These are phyloP conservation scores for Hypsizygus ulmarius DNA, from an alignment of 1,284 basidiomycete genomes.

Conservation along the genomic window DNA sequence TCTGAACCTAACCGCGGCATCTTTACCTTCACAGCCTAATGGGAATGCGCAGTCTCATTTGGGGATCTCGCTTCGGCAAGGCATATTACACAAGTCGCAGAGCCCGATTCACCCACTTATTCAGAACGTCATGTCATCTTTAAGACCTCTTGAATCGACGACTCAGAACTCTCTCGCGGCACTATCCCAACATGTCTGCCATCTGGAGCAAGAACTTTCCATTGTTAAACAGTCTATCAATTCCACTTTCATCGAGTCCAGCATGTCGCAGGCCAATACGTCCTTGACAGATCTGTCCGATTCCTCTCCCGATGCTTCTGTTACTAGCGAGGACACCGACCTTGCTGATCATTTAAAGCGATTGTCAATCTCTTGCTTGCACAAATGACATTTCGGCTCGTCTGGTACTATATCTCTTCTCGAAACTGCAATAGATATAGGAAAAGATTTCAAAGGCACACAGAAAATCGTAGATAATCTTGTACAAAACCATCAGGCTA, in stretches of 20 bases:
- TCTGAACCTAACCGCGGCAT: no score
- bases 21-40: no score
- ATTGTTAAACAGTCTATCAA: conserved; percentile 8
- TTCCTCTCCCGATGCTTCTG: not conserved
- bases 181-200: conserved; percentile 16
- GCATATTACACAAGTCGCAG: not conserved
- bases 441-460: conserved; percentile 10
- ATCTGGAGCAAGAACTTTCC: conserved; percentile 17
- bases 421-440: conserved; percentile 18
- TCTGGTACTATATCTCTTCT: conserved; percentile 18
- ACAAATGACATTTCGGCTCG: conserved; percentile 18
- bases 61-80: no score
- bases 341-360: conserved; percentile 15
- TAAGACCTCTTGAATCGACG: conserved; percentile 6
- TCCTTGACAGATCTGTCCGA: not conserved
- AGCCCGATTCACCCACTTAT: conserved; percentile 13
- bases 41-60: no score
- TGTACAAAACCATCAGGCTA: conserved; percentile 9
- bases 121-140: conserved; percentile 11
- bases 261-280: not conserved
- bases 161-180: conserved; percentile 10
- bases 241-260: not conserved
- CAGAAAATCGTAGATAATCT: not conserved
- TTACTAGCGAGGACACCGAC: conserved; percentile 7
- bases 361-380: conserved; percentile 12